Conservation (phyloP, 2,329 filamentous ascomycete genomes). For the Alternaria brassicae region DNA sequence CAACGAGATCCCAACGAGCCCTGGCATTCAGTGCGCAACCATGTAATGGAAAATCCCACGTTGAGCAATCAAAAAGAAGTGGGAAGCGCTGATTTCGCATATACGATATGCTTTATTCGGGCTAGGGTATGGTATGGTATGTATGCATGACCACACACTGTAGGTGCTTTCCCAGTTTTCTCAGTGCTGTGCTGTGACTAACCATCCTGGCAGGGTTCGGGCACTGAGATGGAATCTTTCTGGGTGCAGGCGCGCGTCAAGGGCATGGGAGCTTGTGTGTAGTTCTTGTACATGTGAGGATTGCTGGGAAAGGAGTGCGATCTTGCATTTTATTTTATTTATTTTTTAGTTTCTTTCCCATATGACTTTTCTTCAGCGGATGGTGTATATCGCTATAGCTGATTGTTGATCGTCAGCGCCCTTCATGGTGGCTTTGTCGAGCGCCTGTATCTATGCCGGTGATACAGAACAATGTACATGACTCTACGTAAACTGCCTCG, state of each 20-base stretch:
- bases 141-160: no score
- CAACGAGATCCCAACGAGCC: not conserved
- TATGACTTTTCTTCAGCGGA: not conserved
- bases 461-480: no score
- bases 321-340: no score
- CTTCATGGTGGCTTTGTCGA: not conserved
- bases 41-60: no score
- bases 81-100: conserved; percentile 1
- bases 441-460: not conserved
- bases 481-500: no score
- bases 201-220: not conserved
- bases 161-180: not conserved
- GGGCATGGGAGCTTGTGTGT: not conserved
- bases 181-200: not conserved
- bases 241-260: not conserved
- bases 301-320: not conserved
- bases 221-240: not conserved
- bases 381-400: not conserved
- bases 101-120: not conserved
- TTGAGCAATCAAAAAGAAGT: no score
- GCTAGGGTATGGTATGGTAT: no score
- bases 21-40: not conserved
- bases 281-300: not conserved
- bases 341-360: no score
- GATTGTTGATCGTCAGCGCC: not conserved